Conservation (phyloP, 371 early-diverging fungal genomes). For the Massospora cicadina region DNA sequence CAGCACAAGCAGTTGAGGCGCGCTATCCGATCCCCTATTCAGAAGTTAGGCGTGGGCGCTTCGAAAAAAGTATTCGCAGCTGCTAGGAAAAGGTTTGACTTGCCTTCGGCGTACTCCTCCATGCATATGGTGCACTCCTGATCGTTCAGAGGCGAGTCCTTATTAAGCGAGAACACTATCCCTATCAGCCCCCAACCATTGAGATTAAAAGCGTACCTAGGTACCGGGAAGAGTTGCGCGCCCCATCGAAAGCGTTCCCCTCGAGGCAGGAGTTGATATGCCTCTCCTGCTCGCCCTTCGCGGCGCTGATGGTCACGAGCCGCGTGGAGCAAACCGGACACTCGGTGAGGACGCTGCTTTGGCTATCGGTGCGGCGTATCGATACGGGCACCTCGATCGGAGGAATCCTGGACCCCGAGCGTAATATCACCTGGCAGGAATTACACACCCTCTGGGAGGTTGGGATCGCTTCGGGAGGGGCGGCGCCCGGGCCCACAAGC, state of each 20-base stretch:
- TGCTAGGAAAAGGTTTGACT: not conserved
- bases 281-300: conserved; percentile 7
- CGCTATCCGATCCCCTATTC: conserved; percentile 7
- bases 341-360: conserved; percentile 3
- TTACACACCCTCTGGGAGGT: conserved; percentile 3
- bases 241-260: conserved; percentile 5
- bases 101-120: not conserved
- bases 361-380: conserved; percentile 1
- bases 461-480: not conserved
- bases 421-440: not conserved
- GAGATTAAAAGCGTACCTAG: not conserved
- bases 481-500: not conserved
- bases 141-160: not conserved
- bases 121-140: conserved; percentile 7
- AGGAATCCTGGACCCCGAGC: conserved; percentile 2
- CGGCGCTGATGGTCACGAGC: not conserved
- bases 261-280: conserved; percentile 10
- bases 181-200: no score
- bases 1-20: conserved; percentile 9
- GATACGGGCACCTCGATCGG: not conserved
- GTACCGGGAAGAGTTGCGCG: conserved; percentile 8
- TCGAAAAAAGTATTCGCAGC: not conserved
- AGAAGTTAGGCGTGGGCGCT: no score
- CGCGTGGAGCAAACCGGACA: conserved; percentile 5
- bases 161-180: conserved; percentile 7